Evolutionary conservation across 2,329 filamentous ascomycete genomes (phyloP).

Genomic region (Colletotrichum sp.): DNA sequence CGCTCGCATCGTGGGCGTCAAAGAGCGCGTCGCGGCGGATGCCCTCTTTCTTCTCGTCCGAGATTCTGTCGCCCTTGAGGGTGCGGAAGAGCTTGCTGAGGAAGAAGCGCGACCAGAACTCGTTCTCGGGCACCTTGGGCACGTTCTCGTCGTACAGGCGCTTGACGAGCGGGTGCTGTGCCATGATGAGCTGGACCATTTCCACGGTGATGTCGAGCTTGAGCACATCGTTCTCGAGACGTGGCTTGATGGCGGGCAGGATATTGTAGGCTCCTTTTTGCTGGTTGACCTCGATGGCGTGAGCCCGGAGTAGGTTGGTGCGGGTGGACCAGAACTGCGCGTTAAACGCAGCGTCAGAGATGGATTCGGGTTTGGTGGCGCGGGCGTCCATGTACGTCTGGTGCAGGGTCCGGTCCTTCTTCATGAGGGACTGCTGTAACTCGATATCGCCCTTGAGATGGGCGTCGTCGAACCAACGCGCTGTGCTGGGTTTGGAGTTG

Average conservation of each 20-base stretch:
- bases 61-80: constrained; percentile 86
- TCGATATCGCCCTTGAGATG: constrained; percentile 79
- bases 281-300: constrained; percentile 89
- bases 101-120: constrained; percentile 96
- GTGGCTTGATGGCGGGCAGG: constrained; percentile 84
- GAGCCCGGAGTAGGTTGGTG: constrained; percentile 82
- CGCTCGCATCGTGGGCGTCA: constrained; percentile 82
- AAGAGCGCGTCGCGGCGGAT: constrained; percentile 69
- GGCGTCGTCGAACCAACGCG: constrained; percentile 81
- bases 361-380: constrained; percentile 81
- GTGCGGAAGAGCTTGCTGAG: constrained; percentile 89
- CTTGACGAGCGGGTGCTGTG: constrained; percentile 89
- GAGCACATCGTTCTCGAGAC: constrained; percentile 74
- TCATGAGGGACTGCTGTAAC: constrained; percentile 87
- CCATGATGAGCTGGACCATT: constrained; percentile 91
- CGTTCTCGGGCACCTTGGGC: constrained; percentile 76
- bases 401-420: constrained; percentile 75
- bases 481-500: constrained; percentile 56
- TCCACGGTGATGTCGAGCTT: constrained; percentile 88
- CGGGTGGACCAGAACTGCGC: constrained; percentile 94
- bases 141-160: constrained; percentile 94
- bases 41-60: constrained; percentile 71
- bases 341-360: constrained; percentile 83
- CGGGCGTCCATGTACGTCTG: constrained; percentile 88
- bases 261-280: constrained; percentile 93